Conservation (phyloP, 2,329 filamentous ascomycete species). For the Fusarium camptoceras region DNA sequence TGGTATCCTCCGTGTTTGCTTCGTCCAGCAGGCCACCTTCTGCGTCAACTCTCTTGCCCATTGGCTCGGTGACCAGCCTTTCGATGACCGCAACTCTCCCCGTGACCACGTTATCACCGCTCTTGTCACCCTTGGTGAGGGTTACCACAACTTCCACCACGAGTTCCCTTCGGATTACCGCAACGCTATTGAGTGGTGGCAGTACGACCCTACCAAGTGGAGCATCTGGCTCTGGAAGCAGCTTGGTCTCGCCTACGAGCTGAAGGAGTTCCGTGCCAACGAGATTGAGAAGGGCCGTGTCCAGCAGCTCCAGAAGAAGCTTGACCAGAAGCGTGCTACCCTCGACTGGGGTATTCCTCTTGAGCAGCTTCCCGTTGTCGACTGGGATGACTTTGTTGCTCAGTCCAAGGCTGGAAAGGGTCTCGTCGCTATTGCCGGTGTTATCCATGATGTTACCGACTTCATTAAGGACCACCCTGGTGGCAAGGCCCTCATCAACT, state of each 20-base stretch:
- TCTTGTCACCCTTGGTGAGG: constrained; percentile 85
- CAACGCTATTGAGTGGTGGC: constrained; percentile 90
- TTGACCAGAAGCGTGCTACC: constrained; percentile 83
- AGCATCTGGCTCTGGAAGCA: constrained; percentile 87
- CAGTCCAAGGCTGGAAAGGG: constrained; percentile 81
- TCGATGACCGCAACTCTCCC: constrained; percentile 91
- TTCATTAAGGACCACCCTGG: constrained; percentile 93
- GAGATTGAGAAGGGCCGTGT: constrained; percentile 93
- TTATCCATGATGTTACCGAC: constrained; percentile 85
- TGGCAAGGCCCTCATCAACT: constrained; percentile 86
- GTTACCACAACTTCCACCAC: constrained; percentile 97
- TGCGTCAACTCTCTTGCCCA: constrained; percentile 92
- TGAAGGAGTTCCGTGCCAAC: constrained; percentile 92
- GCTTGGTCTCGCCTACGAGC: constrained; percentile 83
- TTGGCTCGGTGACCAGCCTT: constrained; percentile 92
- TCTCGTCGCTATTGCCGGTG: constrained; percentile 82
- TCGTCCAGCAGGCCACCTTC: constrained; percentile 93
- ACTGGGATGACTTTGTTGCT: constrained; percentile 87
- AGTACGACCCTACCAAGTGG: constrained; percentile 95
- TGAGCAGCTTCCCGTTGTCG: constrained; percentile 85
- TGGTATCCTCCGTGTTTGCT: constrained; percentile 87
- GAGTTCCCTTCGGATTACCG: constrained; percentile 95
- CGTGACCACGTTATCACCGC: constrained; percentile 90
- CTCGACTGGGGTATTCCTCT: constrained; percentile 90
- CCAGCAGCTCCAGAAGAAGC: constrained; percentile 92